Evolutionary conservation across 495 filamentous ascomycete species (phyloP), one percentile per base, ranked within the genome.

Genomic region (Xylaria intraflava): DNA sequence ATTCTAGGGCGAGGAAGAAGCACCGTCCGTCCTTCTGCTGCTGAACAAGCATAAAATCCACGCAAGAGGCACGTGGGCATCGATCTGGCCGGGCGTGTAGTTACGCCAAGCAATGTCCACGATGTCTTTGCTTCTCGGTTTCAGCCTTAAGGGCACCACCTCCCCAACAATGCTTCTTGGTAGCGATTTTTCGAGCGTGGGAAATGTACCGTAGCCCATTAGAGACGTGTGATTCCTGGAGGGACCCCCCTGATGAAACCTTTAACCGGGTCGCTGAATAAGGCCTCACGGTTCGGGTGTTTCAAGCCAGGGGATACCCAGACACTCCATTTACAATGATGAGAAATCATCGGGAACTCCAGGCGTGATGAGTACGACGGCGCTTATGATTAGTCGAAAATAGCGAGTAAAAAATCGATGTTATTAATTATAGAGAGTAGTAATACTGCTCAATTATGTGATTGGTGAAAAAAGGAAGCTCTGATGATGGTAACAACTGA

Each of bases 121-220:
- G 7, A 42, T 24, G 49, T 35, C 40, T 22, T 35, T 24, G 20
- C 27, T 53, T 23, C 38, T 26, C 19, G 16, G 14, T 16, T 11
- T 51, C 39, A 51, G 39, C 39, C 35, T 49, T 39, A 49, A 33
- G 14, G 33, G 39, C 31, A 16, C 49, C 19, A 43, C 36, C 36
- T 41, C 7, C 19, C 49, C 19, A 16, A 38, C 16, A 10, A 11
- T 12, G 31, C 5, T 2, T 17, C 4, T 38, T 11, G 2, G 35
- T 38, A 17, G 5, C n/a, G n/a, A 38, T n/a, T 4, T 38, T 2
- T 19, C 4, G 35, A 38, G 5, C 4, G 27, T 29, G 27, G n/a
- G n/a, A n/a, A n/a, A n/a, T n/a, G n/a, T n/a, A n/a, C n/a, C 9
- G 27, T 29, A 29, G 27, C 16, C 2, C 17, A n/a, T n/a, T 35